Conservation (phyloP, 2,329 filamentous ascomycete genomes). For the Hymenoscyphus albidus region DNA sequence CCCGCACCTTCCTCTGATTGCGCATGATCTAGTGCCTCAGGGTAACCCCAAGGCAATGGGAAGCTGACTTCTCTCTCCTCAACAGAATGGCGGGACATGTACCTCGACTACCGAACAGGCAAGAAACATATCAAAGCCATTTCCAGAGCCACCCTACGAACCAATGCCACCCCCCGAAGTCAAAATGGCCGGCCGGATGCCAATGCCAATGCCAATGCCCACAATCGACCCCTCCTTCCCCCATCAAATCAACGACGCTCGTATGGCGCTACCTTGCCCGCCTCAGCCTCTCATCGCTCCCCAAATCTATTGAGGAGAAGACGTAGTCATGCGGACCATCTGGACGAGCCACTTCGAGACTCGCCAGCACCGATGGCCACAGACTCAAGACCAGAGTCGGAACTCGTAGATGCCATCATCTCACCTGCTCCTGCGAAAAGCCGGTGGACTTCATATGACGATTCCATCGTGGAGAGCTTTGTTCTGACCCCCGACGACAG, state of each 20-base stretch:
- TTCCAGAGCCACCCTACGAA: slow-evolving; percentile 63
- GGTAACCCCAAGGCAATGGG: too few relatives aligned
- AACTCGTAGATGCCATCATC: slow-evolving; percentile 19
- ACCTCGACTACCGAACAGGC: slow-evolving; percentile 90
- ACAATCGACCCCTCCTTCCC: slow-evolving; percentile 6
- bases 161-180: slow-evolving; percentile 48
- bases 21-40: too few relatives aligned
- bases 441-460: slow-evolving; percentile 32
- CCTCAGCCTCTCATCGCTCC: neutral
- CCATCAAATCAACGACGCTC: slow-evolving; percentile 17
- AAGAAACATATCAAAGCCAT: slow-evolving; percentile 93
- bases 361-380: slow-evolving; percentile 25
- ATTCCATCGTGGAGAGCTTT: slow-evolving; percentile 57
- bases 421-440: slow-evolving; percentile 5
- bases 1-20: too few relatives aligned
- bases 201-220: slow-evolving; percentile 3
- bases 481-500: slow-evolving; percentile 47
- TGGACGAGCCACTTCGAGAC: slow-evolving; percentile 16
- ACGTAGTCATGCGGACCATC: slow-evolving; percentile 5
- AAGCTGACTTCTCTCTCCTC: slow-evolving; percentile 9
- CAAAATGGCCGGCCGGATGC: neutral
- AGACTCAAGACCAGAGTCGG: slow-evolving; percentile 23
- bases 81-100: slow-evolving; percentile 85
- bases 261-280: slow-evolving; percentile 27
- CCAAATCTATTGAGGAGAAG: neutral